A percentile compares a stretch with the other conserved stretches of the same genome.
Conservation (phyloP, 768 basidiomycete species). For the Boletus fagicola region DNA sequence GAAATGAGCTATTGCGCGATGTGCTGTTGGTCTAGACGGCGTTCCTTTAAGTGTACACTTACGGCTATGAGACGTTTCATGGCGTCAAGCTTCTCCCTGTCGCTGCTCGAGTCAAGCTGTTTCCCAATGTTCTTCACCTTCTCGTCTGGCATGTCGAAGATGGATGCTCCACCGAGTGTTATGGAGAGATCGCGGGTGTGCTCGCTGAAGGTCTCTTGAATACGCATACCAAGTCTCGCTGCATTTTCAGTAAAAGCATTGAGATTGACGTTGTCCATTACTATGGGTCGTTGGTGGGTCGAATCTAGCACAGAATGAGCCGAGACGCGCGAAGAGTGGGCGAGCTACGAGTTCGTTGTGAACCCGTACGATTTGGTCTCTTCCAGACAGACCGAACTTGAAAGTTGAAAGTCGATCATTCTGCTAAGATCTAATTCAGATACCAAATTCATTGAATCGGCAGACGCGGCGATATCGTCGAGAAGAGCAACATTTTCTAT, state of each 20-base stretch:
- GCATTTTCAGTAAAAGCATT: constrained; percentile 73
- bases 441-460: constrained; percentile 2
- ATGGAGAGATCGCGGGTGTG: constrained; percentile 71
- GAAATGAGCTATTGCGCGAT: constrained; percentile 69
- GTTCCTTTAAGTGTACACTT: constrained; percentile 31
- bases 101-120: constrained; percentile 85
- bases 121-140: constrained; percentile 78
- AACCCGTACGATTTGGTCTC: constrained; percentile 2
- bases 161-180: constrained; percentile 50
- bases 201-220: constrained; percentile 82
- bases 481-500: neutral
- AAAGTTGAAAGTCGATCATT: neutral
- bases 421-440: neutral
- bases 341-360: neutral
- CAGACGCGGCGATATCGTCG: neutral
- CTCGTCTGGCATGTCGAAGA: constrained; percentile 74
- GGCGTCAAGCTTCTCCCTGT: constrained; percentile 89
- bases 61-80: constrained; percentile 95
- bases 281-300: neutral
- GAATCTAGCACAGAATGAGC: neutral
- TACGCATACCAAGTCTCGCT: constrained; percentile 73
- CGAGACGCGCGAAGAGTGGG: neutral
- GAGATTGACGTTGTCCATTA: constrained; percentile 36
- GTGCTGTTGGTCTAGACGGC: neutral
- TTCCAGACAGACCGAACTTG: neutral